Base-by-base conservation (phyloP, 2,329 filamentous ascomycete genomes). In the Stachybotrys echinatus region DNA sequence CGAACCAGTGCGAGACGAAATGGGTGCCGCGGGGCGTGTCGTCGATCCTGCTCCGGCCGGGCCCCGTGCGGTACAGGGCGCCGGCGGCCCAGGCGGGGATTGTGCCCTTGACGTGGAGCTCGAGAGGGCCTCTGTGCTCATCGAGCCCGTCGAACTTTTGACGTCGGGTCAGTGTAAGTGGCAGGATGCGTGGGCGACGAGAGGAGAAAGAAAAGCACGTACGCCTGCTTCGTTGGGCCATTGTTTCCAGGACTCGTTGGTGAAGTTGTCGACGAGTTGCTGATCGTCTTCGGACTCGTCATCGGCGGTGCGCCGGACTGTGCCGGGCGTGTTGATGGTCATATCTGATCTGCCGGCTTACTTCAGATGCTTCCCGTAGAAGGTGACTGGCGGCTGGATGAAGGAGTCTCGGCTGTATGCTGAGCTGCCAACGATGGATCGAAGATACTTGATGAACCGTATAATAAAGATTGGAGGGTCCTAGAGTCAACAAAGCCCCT, bases 1-100 rank as follows among this genome's bases (percentile, higher is more conserved):
- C 89, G 57, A 94, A 94, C 89, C 89, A 94, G 64, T 94, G 88
- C 1, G 76, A 80, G 12, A 85, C 74, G 27, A 75, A 72, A 59
- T 84, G 84, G 0, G 74, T 79, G n/a, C 83, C 81, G 4, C 74
- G 73, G 3, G 79, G 67, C 1, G 81, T 83, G 42, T 70, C 64
- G n/a, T 83, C 73, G 3, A 90, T 68, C 37, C 77, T 77, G 63
- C 79, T 81, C 23, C 79, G 75, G 1, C 88, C 87, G 0, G 88
- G 87, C 0, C 89, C 89, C 0, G 86, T 91, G 21, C 89, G 79
- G 65, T 85, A 92, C 1, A 94, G 74, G 2, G 79, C 74, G 1
- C 89, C 89, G 3, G 86, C 83, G 4, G 82, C 82, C 74, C 87
- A 92, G 1, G 73, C 51, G 1, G 89, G 89, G 47, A 94, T 89